These are phyloP conservation scores for Huntiella omanensis DNA, from an alignment of 2,329 filamentous ascomycete species.

Conservation along the genomic window DNA sequence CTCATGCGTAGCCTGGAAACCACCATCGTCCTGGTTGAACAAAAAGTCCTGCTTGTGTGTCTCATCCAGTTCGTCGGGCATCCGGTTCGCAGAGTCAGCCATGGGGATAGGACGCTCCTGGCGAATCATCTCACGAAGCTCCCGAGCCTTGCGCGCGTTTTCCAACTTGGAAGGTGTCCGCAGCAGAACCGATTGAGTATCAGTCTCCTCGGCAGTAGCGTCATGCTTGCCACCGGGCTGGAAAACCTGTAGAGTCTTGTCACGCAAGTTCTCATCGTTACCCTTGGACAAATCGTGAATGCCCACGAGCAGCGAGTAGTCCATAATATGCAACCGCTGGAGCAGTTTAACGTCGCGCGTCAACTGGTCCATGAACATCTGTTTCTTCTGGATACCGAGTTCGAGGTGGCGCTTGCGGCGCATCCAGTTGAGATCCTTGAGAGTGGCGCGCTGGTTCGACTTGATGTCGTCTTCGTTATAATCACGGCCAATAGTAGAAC, in stretches of 20 bases:
- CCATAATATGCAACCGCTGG: conserved; percentile 88
- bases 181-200: conserved; percentile 47
- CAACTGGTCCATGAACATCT: conserved; percentile 75
- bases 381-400: conserved; percentile 74
- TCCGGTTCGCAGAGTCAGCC: conserved; percentile 60
- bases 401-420: conserved; percentile 70
- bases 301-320: conserved; percentile 87
- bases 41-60: conserved; percentile 53
- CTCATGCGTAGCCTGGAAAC: conserved; percentile 82
- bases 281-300: conserved; percentile 81
- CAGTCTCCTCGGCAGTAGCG: conserved; percentile 34
- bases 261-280: conserved; percentile 83
- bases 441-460: conserved; percentile 74
- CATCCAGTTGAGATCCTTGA: conserved; percentile 96
- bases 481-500: conserved; percentile 83
- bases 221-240: conserved; percentile 45
- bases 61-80: conserved; percentile 77
- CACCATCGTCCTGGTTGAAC: conserved; percentile 88
- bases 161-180: conserved; percentile 89
- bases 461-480: conserved; percentile 75
- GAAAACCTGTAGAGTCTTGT: conserved; percentile 83
- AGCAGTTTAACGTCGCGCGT: conserved; percentile 70
- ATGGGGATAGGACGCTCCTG: conserved; percentile 87
- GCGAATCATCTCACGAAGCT: conserved; percentile 81
- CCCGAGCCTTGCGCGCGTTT: conserved; percentile 73